Evolutionary conservation across 805 yeast genomes (phyloP).

Genomic region (Blastobotrys parvus): DNA sequence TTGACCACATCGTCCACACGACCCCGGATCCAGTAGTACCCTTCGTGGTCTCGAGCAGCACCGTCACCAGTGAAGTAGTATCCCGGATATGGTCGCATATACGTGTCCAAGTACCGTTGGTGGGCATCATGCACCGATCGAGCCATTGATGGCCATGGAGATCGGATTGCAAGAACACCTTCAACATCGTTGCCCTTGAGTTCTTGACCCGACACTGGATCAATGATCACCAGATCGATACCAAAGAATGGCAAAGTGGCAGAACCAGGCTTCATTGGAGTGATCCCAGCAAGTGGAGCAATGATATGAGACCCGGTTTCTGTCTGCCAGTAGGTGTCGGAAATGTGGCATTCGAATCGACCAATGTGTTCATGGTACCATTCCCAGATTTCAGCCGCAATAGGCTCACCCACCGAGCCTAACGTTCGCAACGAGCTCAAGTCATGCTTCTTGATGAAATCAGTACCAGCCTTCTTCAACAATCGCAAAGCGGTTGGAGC

Average conservation of each 20-base stretch:
- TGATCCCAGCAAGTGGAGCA: constrained; percentile 89
- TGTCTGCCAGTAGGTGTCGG: constrained; percentile 98
- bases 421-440: constrained; percentile 80
- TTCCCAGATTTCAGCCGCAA: constrained; percentile 96
- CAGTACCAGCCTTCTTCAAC: constrained; percentile 82
- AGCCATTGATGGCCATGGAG: constrained; percentile 98
- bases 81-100: constrained; percentile 87
- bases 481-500: constrained; percentile 97
- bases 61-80: constrained; percentile 97
- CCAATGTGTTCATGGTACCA: constrained; percentile 96
- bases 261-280: constrained; percentile 95
- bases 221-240: constrained; percentile 80
- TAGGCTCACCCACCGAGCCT: constrained; percentile 98
- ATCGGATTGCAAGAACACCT: constrained; percentile 86
- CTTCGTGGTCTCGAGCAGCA: constrained; percentile 95
- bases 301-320: constrained; percentile 95
- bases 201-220: constrained; percentile 86
- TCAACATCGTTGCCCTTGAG: constrained; percentile 83
- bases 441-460: constrained; percentile 72
- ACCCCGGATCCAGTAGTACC: constrained; percentile 96
- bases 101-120: constrained; percentile 79
- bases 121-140: constrained; percentile 91
- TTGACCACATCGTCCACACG: constrained; percentile 98
- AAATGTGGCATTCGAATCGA: constrained; percentile 77
- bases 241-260: constrained; percentile 97